Evolutionary conservation across 169 alveolate genomes (phyloP).

Genomic region (Neospora caninum): DNA sequence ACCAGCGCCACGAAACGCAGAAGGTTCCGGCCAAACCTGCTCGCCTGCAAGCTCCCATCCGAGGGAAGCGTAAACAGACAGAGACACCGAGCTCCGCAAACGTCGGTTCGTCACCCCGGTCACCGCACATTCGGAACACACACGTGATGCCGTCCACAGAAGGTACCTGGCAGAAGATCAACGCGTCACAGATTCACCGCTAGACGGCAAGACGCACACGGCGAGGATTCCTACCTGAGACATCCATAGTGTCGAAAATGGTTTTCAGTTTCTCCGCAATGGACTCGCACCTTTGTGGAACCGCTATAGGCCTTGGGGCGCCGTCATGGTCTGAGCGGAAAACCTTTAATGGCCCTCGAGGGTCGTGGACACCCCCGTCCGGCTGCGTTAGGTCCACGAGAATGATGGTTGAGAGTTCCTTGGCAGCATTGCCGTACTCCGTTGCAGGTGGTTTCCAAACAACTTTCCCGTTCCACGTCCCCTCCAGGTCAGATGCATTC

Average conservation of each 20-base stretch:
- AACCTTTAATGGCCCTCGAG: neutral
- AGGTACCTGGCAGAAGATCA: no score
- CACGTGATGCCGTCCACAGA: no score
- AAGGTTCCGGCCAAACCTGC: no score
- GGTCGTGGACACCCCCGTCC: conserved; percentile 1
- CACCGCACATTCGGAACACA: no score
- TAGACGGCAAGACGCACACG: no score
- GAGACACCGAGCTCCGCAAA: no score
- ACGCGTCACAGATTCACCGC: no score
- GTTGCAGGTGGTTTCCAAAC: conserved; percentile 9
- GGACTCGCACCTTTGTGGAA: neutral
- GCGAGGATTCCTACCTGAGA: neutral
- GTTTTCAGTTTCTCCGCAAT: neutral
- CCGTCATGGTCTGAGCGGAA: neutral
- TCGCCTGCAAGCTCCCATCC: no score
- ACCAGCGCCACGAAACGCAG: no score
- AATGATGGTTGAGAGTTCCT: neutral
- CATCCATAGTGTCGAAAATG: neutral
- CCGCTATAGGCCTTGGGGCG: neutral
- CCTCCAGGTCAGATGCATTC: neutral
- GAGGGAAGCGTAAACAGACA: no score
- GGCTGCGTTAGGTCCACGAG: conserved; percentile 26
- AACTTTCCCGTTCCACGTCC: conserved; percentile 23
- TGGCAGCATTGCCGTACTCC: neutral
- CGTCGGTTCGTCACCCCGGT: no score